Evolutionary conservation across 192 early-diverging fungal genomes (phyloP).

Genomic region (Coemansia sp.): DNA sequence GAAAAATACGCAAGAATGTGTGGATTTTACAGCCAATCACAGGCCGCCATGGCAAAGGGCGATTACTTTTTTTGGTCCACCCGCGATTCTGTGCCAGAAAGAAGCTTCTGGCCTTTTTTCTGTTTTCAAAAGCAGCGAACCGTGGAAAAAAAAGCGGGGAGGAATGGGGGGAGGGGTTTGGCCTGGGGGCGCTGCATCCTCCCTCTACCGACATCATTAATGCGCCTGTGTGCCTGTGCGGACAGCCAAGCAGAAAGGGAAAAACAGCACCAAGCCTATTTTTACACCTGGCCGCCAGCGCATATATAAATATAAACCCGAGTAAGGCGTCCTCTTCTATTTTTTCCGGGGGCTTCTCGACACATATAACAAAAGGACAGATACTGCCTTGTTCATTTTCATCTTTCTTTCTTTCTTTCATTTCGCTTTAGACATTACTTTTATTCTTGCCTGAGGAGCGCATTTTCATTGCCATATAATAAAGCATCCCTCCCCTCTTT

Average conservation of each 20-base stretch:
- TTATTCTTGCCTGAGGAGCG: constrained; percentile 10
- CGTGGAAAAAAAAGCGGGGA: neutral
- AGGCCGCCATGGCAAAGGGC: constrained; percentile 2
- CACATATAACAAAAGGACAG: constrained; percentile 4
- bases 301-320: neutral
- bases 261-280: neutral
- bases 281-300: neutral
- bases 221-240: neutral
- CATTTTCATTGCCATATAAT: constrained; percentile 7
- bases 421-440: constrained; percentile 3
- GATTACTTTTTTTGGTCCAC: neutral
- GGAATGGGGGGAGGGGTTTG: neutral
- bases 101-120: constrained; percentile 1
- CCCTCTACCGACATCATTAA: neutral
- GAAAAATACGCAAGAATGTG: neutral
- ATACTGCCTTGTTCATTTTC: constrained; percentile 14
- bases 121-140: neutral
- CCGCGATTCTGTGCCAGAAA: neutral
- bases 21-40: constrained; percentile 5
- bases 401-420: neutral
- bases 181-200: neutral
- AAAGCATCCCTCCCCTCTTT: constrained; percentile 6
- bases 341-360: constrained; percentile 2
- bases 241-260: neutral
- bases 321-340: neutral